These are phyloP conservation scores for Remersonia thermophila DNA, from an alignment of 2,329 filamentous ascomycete genomes.

Conservation along the genomic window DNA sequence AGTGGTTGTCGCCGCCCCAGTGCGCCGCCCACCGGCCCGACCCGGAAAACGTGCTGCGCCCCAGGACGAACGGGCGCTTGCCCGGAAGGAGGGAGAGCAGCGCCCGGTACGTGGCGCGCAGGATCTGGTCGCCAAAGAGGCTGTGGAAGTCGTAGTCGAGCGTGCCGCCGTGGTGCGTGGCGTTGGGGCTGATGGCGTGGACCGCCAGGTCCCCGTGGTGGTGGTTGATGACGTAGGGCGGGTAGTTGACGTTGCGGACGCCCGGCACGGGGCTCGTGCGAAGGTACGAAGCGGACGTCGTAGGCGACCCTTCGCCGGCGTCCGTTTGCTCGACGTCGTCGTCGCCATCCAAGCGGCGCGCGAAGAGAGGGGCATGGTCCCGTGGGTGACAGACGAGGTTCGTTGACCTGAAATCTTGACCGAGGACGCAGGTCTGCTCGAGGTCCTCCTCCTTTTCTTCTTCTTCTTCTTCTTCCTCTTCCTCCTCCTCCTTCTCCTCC, in stretches of 20 bases:
- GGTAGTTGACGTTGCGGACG: constrained; percentile 55
- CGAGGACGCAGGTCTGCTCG: too few species aligned
- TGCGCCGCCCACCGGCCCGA: constrained; percentile 66
- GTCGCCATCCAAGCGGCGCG: too few species aligned
- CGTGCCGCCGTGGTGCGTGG: constrained; percentile 60
- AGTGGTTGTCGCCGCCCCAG: constrained; percentile 69
- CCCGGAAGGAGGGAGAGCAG: constrained; percentile 50
- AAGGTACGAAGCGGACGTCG: constrained; percentile 34
- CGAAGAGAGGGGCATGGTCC: too few species aligned
- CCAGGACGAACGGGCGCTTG: constrained; percentile 72
- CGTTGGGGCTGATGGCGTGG: constrained; percentile 63
- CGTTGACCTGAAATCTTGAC: too few species aligned
- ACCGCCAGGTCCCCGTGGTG: constrained; percentile 59
- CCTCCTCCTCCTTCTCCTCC: too few species aligned
- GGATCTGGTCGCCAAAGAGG: constrained; percentile 60
- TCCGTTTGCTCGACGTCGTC: too few species aligned
- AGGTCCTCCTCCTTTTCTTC: too few species aligned
- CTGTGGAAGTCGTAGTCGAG: constrained; percentile 76
- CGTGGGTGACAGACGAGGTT: constrained; percentile 38
- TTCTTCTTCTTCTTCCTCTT: too few species aligned
- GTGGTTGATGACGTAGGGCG: constrained; percentile 67
- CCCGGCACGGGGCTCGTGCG: constrained; percentile 50
- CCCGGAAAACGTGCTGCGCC: constrained; percentile 68
- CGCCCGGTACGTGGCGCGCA: constrained; percentile 64
- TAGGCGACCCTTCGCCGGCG: too few species aligned